Evolutionary conservation across 2,329 filamentous ascomycete species (phyloP), one percentile per base, ranked within the genome.

Genomic region (Huntiella savannae): DNA sequence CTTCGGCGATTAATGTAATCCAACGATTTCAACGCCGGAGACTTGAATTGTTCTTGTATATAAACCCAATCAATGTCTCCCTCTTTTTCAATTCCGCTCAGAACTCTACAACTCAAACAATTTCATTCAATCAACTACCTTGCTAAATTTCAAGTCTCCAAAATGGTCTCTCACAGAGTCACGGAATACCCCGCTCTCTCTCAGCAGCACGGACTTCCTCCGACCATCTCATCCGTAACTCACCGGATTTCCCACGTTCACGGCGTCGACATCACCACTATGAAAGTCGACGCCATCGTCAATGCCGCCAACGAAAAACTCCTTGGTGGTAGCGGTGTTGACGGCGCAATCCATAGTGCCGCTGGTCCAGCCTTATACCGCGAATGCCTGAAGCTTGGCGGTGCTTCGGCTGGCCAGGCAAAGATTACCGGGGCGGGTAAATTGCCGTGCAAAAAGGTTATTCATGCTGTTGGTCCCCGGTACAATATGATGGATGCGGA

Each of bases 381-480:
- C 8, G 47, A 34, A n/a, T 46, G 43, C 36, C 22, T 10, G 6
- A 5, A 12, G 7, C 19, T 42, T 1, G 56, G 65, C 6, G 88
- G 91, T 63, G 95, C 88, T 61, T 69, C 59, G 0, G 68, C 95
- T 2, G 58, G 68, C 41, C 82, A 85, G 43, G 95, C 87, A 59
- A 88, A 88, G 59, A 85, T 94, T 56, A 95, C 91, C 0, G 60
- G 64, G 33, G 88, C 77, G 6, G 86, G 91, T 60, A 56, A 74
- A 0, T 66, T 96, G 17, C 86, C 86, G 0, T 80, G 77, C 55
- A 70, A 73, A 49, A 77, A 82, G 52, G 73, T 96, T 53, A 92
- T 96, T 47, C 91, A 96, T 60, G 76, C 91, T 13, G 88, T 95
- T 3, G 91, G 91, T 0, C 91, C 91, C 0, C 62, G 92, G 28